Base-by-base conservation (phyloP, 2,329 filamentous ascomycete species). In the Botryosphaeria dothidea region DNA sequence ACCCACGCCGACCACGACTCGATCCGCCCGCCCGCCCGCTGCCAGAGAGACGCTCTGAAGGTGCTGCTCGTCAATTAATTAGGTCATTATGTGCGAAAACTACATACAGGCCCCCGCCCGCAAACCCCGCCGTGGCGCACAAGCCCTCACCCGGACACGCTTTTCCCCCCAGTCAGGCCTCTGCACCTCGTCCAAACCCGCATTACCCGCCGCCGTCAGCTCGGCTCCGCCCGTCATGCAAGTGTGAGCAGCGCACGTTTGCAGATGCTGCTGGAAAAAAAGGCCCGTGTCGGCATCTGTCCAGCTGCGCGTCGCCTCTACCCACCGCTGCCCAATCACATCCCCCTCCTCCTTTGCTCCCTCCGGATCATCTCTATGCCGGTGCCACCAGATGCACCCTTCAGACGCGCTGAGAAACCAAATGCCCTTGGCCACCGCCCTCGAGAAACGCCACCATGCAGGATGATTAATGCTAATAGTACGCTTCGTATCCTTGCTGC, bases 401-500 rank as follows among this genome's bases (percentile, higher is more conserved):
- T 46, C 56, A 60, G 56, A 60, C 25, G 56, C 41, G 56, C 48
- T 43, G 34, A 54, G 48, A 63, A 63, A 63, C 36, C 27, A 54
- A 45, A 34, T 54, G 38, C 36, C 46, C 46, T 43, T 52, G 46
- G 38, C 41, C 58, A 29, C 43, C 57, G 27, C 27, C 46, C 23
- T 13, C 13, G 25, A 41, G 27, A 54, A 34, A 54, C 61, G 61
- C 61, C 61, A 63, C 61, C 61, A 63, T 63, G 61, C 61, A 34
- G 29, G 21, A 45, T 60, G 36, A 51, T 51, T 43, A 77, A 69
- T 77, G 71, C 69, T 79, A 74, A 74, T 78, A 75, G 69, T 78
- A 78, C 67, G 68, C 67, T 43, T 79, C 76, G 66, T 76, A 77
- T 66, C 74, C 75, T 66, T 76, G 73, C 71, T 77, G 74, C 57